Base-by-base conservation (phyloP, 768 basidiomycete genomes). In the Filobasidium floriforme region DNA sequence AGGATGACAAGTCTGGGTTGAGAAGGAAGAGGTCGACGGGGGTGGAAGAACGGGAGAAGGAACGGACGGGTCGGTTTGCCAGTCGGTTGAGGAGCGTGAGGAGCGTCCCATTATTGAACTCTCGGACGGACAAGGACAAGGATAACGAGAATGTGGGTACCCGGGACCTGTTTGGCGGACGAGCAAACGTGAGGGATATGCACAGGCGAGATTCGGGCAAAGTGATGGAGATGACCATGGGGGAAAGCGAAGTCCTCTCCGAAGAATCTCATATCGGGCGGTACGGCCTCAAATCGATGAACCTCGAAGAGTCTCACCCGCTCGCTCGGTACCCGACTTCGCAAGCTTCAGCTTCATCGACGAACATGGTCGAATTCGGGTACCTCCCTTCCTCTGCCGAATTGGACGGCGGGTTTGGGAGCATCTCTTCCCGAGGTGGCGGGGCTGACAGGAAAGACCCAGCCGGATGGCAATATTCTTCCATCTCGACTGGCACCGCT, bases 1-100 rank as follows among this genome's bases (percentile, higher is more conserved):
- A 57, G 54, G 54, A 57, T 7, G 22, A 57, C 7, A 24, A 26
- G 18, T 3, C 22, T 6, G 54, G 26, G 22, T 3, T 4, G 22
- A 6, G 18, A 5, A 24, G 24, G 54, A 57, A 57, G 24, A 15
- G 6, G 54, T 15, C 4, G 19, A 19, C 7, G 4, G 24, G 29
- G 54, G 12, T 10, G 10, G 54, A 57, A 26, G 46, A 24, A 12
- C 19, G 46, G 6, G 54, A 24, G 54, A 3, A 26, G 15, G 54
- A 57, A 28, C 54, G 54, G 5, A 9, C 29, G 54, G 26, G 54
- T 15, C 15, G 24, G 54, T 24, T 57, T 15, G 54, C 7, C 54
- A 57, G 26, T 22, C 54, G 22, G 54, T 57, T 57, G 54, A 57
- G 54, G 24, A 32, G 54, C 54, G 54, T 57, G 26, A 6, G 54